Evolutionary conservation across 805 yeast genomes (phyloP).

Genomic region (Jamesozyma rosinii): DNA sequence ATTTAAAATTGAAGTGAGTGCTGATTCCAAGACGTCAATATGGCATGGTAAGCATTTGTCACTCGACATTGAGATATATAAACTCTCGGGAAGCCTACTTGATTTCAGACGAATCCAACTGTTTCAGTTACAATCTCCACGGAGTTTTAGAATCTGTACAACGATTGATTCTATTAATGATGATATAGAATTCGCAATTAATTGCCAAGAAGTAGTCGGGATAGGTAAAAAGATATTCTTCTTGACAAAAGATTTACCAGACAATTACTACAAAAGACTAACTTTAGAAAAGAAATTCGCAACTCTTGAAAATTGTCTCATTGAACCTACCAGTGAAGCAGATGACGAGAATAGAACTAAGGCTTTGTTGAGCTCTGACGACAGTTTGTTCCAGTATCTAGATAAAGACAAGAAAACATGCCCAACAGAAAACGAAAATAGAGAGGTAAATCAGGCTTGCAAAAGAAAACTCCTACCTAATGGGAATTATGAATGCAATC

Average conservation of each 20-base stretch:
- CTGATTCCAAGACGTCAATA: conserved; percentile 10
- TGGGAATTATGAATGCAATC: conserved; percentile 35
- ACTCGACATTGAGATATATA: conserved; percentile 26
- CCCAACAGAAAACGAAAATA: background rate
- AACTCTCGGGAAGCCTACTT: conserved; percentile 31
- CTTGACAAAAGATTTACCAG: conserved; percentile 6
- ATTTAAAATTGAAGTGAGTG: conserved; percentile 20
- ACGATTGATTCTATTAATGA: conserved; percentile 15
- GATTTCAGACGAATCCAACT: conserved; percentile 38
- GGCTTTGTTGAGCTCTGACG: conserved; percentile 8
- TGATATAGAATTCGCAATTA: conserved; percentile 24
- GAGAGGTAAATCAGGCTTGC: background rate
- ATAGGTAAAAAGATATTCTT: conserved; percentile 10
- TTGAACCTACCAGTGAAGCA: background rate
- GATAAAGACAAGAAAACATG: background rate
- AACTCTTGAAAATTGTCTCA: conserved; percentile 6
- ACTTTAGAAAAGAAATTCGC: background rate
- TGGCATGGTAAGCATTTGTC: conserved; percentile 33
- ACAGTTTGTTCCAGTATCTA: conserved; percentile 22
- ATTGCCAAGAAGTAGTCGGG: conserved; percentile 36
- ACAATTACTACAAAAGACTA: background rate
- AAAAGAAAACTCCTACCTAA: conserved; percentile 15
- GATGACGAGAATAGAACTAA: background rate
- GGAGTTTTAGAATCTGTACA: conserved; percentile 24
- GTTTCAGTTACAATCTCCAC: conserved; percentile 19